Base-by-base conservation (phyloP, 2,329 filamentous ascomycete genomes). In the Ploettnerulaceae sp. region DNA sequence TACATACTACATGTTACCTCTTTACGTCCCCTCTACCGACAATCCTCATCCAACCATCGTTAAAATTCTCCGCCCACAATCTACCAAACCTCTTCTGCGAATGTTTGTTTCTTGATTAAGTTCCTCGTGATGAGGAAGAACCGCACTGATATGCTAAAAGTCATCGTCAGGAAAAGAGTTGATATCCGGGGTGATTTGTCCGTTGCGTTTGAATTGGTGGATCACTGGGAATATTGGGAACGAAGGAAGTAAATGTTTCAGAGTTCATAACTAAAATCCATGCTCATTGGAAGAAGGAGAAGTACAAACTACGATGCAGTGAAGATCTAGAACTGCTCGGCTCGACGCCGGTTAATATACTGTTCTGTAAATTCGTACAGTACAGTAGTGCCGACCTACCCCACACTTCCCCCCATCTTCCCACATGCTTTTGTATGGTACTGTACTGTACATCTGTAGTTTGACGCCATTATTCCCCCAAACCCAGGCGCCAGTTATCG, bases 181-280 rank as follows among this genome's bases (percentile, higher is more conserved):
- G 18, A 40, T 15, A 37, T 22, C 14, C 38, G 45, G 7, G 36
- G 35, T 12, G 31, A 38, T 32, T 3, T 52, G 14, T 18, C 21
- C 9, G 37, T 48, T 8, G 37, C 35, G 20, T 44, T 52, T 9
- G 20, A 40, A n/a, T 22, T 52, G 8, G 25, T 43, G n/a, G 49
- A 52, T 37, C 38, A 44, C 34, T 46, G 39, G 14, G 7, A n/a
- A 2, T 46, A n/a, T 7, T 33, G 24, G 2, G 18, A 46, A 7
- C 38, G 24, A 17, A 33, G 49, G 8, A n/a, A n/a, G n/a, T n/a
- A n/a, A n/a, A n/a, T n/a, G n/a, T n/a, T n/a, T n/a, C n/a, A n/a
- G n/a, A n/a, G n/a, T n/a, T n/a, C n/a, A n/a, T n/a, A n/a, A n/a
- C n/a, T n/a, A n/a, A n/a, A n/a, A n/a, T n/a, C n/a, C n/a, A n/a